Percentiles rank a stretch among this genome's conserved stretches.
phyloP scores from a whole-genome alignment of 129 eudicot species.

The Flaveria sonorensis region DNA sequence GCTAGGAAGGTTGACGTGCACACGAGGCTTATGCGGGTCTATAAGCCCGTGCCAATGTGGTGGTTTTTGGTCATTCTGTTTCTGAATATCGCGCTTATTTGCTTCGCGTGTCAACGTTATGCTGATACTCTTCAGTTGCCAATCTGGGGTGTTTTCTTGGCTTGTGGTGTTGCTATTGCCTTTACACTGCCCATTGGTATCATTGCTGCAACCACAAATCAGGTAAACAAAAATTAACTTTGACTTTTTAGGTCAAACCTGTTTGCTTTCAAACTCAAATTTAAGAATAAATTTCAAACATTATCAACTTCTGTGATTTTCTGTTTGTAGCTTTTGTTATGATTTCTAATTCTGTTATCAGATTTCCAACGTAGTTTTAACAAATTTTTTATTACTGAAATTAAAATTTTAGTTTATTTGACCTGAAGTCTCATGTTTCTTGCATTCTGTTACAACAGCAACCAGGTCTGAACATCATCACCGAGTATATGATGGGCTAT shows the following conservation, averaged over 20 bases:
- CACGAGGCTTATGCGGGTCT: conserved; percentile 59
- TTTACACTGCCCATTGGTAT: conserved; percentile 75
- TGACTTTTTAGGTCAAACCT: conserved; percentile 19
- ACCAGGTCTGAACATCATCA: conserved; percentile 66
- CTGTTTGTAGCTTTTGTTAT: not conserved
- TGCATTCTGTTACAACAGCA: conserved; percentile 32
- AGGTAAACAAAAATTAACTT: conserved; percentile 39
- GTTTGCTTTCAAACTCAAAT: not conserved
- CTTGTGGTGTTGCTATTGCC: conserved; percentile 46
- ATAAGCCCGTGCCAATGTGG: conserved; percentile 70
- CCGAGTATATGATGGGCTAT: conserved; percentile 67
- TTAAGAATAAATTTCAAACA: not conserved
- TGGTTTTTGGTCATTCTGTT: conserved; percentile 55
- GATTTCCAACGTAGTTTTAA: not conserved
- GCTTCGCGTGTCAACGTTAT: conserved; percentile 42
- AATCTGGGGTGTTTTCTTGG: conserved; percentile 71
- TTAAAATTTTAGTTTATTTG: not conserved
- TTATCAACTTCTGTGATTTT: not conserved
- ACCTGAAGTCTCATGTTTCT: conserved; percentile 2
- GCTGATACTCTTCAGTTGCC: conserved; percentile 56
- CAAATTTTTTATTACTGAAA: not conserved
- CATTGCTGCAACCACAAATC: conserved; percentile 75
- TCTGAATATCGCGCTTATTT: conserved; percentile 41
- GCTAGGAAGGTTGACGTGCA: conserved; percentile 59
- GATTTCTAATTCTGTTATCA: not conserved